Evolutionary conservation across 495 filamentous ascomycete genomes (phyloP).

Genomic region (Aspergillus ellipticus): DNA sequence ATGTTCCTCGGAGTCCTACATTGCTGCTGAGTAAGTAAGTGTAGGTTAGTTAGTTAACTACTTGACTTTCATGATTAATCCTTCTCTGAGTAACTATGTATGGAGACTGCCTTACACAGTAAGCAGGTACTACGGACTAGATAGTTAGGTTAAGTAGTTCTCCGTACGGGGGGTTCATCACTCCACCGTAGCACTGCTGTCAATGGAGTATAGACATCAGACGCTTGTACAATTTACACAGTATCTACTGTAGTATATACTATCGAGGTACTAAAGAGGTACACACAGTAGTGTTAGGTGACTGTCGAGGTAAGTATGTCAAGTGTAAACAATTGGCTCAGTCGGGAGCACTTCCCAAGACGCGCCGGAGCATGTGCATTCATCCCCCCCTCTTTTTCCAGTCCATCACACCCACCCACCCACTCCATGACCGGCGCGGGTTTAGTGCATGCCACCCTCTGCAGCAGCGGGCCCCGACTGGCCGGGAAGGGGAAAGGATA

Average conservation of each 20-base stretch:
- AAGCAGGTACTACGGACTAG: too few species aligned
- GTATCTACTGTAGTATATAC: too few species aligned
- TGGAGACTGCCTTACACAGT: too few species aligned
- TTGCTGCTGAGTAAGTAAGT: not conserved
- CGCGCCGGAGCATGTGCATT: not conserved
- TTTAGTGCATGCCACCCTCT: not conserved
- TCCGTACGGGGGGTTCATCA: too few species aligned
- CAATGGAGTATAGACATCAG: too few species aligned
- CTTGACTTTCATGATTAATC: too few species aligned
- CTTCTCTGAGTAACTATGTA: too few species aligned
- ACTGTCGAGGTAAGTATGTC: constrained; percentile 3
- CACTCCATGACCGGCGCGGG: not conserved
- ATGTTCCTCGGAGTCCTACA: not conserved
- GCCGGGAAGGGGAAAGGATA: not conserved
- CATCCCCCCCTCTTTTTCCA: constrained; percentile 4
- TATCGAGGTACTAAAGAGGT: too few species aligned
- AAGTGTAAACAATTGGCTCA: not conserved
- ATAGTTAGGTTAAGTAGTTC: too few species aligned
- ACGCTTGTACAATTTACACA: too few species aligned
- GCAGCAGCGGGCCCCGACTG: not conserved
- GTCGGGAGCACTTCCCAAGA: not conserved
- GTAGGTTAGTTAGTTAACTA: too few species aligned
- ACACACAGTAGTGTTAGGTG: not conserved
- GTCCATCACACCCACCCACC: not conserved
- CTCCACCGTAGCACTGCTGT: too few species aligned